These are phyloP conservation scores for Plasmodium vinckei DNA, from an alignment of 169 alveolate genomes.

Conservation along the genomic window DNA sequence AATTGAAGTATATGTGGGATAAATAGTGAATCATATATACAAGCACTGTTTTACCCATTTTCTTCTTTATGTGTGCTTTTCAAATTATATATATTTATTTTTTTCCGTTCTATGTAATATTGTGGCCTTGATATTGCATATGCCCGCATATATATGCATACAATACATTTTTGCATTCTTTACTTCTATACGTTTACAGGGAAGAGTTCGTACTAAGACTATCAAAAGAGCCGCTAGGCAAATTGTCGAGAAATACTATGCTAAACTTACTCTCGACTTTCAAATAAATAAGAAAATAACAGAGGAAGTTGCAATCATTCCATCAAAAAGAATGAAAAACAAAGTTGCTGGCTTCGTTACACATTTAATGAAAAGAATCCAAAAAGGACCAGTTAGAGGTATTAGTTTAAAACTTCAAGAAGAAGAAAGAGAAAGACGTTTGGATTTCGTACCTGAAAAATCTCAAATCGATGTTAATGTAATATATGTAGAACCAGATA, in stretches of 20 bases:
- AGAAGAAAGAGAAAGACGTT: slow-evolving; percentile 99
- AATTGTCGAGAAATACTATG: slow-evolving; percentile 98
- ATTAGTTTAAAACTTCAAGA: slow-evolving; percentile 99
- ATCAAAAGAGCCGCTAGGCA: slow-evolving; percentile 99
- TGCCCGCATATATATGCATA: background rate
- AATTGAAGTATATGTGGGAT: no score
- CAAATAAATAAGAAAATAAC: slow-evolving; percentile 99
- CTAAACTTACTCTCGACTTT: slow-evolving; percentile 97
- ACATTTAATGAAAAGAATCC: slow-evolving; percentile 95
- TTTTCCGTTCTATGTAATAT: no score
- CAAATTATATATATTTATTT: no score
- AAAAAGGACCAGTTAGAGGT: slow-evolving; percentile 99
- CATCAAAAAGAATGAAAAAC: slow-evolving; percentile 98
- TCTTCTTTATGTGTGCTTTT: background rate
- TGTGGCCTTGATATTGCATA: no score
- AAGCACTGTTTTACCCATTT: no score
- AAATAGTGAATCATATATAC: no score
- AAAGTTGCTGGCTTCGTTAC: slow-evolving; percentile 98
- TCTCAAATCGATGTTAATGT: slow-evolving; percentile 93
- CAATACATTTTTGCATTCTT: background rate
- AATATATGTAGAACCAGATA: slow-evolving; percentile 91
- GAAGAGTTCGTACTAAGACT: slow-evolving; percentile 99
- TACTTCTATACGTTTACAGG: slow-evolving; percentile 86
- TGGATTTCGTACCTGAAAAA: slow-evolving; percentile 97
- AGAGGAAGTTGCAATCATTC: slow-evolving; percentile 98